phyloP scores from a whole-genome alignment of 192 early-diverging fungal species.

The Gamsiella multidivaricata region DNA sequence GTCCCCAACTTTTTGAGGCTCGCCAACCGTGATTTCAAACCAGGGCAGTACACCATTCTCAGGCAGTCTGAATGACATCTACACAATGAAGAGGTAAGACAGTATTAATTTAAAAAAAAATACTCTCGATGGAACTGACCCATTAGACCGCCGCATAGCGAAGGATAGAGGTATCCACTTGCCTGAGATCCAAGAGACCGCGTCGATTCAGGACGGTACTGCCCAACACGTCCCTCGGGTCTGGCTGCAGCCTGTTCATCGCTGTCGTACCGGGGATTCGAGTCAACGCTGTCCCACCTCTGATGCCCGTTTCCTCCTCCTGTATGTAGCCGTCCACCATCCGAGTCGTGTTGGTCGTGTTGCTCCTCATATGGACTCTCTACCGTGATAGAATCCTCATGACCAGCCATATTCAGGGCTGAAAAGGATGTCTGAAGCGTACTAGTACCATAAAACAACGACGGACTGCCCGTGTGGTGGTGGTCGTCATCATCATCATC shows the following conservation, averaged over 20 bases:
- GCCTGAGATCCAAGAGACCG: conserved; percentile 46
- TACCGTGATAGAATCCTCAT: neutral
- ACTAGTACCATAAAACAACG: neutral
- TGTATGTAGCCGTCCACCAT: neutral
- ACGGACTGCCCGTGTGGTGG: neutral
- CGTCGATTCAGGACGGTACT: conserved; percentile 45
- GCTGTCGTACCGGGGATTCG: conserved; percentile 34
- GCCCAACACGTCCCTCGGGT: neutral
- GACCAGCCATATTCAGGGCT: conserved; percentile 31
- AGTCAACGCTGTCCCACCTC: conserved; percentile 40
- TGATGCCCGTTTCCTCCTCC: conserved; percentile 24
- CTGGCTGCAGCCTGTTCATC: conserved; percentile 7
- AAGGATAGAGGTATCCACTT: neutral
- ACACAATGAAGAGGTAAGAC: neutral
- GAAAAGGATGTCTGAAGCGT: conserved; percentile 34
- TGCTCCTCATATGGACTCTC: conserved; percentile 8
- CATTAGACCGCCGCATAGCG: too few species aligned
- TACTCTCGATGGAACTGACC: neutral
- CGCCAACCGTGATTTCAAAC: conserved; percentile 78
- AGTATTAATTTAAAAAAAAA: neutral
- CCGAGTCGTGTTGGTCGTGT: conserved; percentile 13
- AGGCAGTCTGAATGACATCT: conserved; percentile 55
- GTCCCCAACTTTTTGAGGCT: conserved; percentile 92
- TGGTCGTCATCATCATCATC: neutral
- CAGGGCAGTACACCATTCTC: conserved; percentile 59